Evolutionary conservation across 495 filamentous ascomycete genomes (phyloP), one percentile per base, ranked within the genome.

Genomic region (Talaromyces liani): DNA sequence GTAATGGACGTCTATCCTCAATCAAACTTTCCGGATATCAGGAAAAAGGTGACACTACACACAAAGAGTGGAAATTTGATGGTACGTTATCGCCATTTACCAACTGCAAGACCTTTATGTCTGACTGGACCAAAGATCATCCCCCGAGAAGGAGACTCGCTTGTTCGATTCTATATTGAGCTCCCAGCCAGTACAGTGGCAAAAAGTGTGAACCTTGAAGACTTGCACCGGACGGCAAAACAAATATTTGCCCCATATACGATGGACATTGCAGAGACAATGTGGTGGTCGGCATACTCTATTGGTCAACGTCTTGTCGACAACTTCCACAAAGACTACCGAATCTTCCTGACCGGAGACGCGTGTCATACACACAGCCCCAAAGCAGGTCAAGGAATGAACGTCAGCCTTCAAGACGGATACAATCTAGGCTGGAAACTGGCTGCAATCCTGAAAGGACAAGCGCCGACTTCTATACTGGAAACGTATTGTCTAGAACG

Each of bases 361-460:
- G 84, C 85, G 5, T 77, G 84, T 66, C 62, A 63, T 53, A 57
- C 53, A 2, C 82, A 85, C 62, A 85, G 83, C 0, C 88, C 88
- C 9, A 89, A 90, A 75, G 87, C 86, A 2, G 88, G 88, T 0
- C 88, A 91, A 71, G 89, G 89, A 18, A 91, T 91, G 88, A 91
- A 92, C 67, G 84, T 87, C 1, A 79, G 75, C 12, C 84, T 88
- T 71, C 84, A 87, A 68, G 85, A 88, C 65, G 68, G 68, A 66
- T 89, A 85, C 70, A 91, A 91, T 63, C 80, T 91, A 1, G 88
- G 86, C 25, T 91, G 89, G 88, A 92, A 92, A 71, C 75, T 92
- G 18, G 80, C 82, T 0, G 72, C 82, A 34, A 86, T 88, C 2
- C 74, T 84, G 54, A 82, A 82, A 29, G 82, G 76, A 14, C 76